Conservation (phyloP, 352 stramenopile species). For the Phytophthora citrophthora region DNA sequence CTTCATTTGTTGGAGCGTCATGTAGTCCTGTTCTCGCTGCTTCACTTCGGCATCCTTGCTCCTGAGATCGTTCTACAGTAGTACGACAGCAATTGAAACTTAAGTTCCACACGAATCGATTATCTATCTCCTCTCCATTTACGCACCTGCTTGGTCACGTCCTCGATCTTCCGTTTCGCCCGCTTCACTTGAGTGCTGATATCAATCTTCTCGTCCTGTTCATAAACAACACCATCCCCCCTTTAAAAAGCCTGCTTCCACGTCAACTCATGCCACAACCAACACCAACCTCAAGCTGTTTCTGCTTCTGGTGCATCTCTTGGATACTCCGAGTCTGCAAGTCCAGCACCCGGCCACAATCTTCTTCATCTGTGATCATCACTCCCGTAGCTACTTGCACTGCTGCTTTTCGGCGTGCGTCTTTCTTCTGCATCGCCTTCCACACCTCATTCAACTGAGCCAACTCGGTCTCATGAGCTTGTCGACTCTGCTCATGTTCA, state of each 20-base stretch:
- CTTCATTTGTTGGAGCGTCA: slow-evolving; percentile 76
- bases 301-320: slow-evolving; percentile 72
- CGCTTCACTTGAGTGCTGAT: slow-evolving; percentile 72
- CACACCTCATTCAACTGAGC: slow-evolving; percentile 58
- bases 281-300: slow-evolving; percentile 53
- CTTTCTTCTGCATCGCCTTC: slow-evolving; percentile 77
- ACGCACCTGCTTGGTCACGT: slow-evolving; percentile 60
- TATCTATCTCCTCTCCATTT: slow-evolving; percentile 2
- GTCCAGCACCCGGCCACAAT: slow-evolving; percentile 75
- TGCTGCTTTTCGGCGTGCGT: slow-evolving; percentile 71
- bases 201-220: slow-evolving; percentile 73
- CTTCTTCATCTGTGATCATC: slow-evolving; percentile 85
- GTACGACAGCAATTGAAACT: not conserved
- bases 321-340: slow-evolving; percentile 77
- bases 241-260: not conserved
- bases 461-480: slow-evolving; percentile 57
- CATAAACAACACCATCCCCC: not conserved
- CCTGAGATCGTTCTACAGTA: slow-evolving; percentile 58
- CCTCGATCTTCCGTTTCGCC: slow-evolving; percentile 59
- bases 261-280: not conserved
- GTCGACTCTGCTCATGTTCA: slow-evolving; percentile 43
- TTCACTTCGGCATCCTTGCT: slow-evolving; percentile 79
- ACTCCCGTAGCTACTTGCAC: slow-evolving; percentile 74
- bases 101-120: slow-evolving; percentile 1
- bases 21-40: slow-evolving; percentile 75